Evolutionary conservation across 1,139 yeast species (phyloP).

Genomic region (Candida smagusa): DNA sequence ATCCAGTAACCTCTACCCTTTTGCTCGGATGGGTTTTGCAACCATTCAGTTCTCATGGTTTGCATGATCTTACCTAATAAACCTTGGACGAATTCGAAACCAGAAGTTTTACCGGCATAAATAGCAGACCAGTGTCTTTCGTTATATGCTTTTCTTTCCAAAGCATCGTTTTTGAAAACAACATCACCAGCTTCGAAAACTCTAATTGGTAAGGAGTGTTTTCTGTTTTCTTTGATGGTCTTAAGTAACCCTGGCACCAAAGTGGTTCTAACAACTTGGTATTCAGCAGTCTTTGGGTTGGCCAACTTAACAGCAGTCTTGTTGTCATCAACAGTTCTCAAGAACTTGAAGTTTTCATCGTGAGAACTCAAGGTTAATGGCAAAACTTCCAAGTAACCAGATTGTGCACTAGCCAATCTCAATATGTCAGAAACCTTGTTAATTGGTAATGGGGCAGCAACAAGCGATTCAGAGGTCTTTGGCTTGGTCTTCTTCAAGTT

Average conservation of each 20-base stretch:
- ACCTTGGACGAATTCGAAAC: conserved; percentile 94
- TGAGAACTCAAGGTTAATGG: conserved; percentile 95
- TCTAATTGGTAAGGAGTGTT: conserved; percentile 89
- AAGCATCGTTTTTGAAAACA: conserved; percentile 72
- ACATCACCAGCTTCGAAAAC: conserved; percentile 96
- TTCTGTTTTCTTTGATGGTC: conserved; percentile 93
- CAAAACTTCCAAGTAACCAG: conserved; percentile 95
- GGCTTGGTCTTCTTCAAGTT: conserved; percentile 83
- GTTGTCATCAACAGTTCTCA: conserved; percentile 73
- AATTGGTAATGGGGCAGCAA: conserved; percentile 85
- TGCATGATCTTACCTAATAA: conserved; percentile 93
- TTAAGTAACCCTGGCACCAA: conserved; percentile 92
- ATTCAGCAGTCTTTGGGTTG: conserved; percentile 94
- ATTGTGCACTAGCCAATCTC: conserved; percentile 87
- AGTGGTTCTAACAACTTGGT: conserved; percentile 96
- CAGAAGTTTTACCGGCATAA: conserved; percentile 91
- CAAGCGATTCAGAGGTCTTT: conserved; percentile 63
- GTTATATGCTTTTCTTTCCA: conserved; percentile 89
- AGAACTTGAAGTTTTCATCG: conserved; percentile 90
- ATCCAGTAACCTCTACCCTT: conserved; percentile 81
- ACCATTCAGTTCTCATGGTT: conserved; percentile 87
- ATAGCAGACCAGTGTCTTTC: conserved; percentile 95
- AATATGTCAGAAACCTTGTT: conserved; percentile 89
- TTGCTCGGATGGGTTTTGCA: conserved; percentile 51
- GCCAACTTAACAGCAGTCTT: conserved; percentile 82